Evolutionary conservation across 1,284 basidiomycete species (phyloP).

Genomic region (Pseudozyma hubeiensis): DNA sequence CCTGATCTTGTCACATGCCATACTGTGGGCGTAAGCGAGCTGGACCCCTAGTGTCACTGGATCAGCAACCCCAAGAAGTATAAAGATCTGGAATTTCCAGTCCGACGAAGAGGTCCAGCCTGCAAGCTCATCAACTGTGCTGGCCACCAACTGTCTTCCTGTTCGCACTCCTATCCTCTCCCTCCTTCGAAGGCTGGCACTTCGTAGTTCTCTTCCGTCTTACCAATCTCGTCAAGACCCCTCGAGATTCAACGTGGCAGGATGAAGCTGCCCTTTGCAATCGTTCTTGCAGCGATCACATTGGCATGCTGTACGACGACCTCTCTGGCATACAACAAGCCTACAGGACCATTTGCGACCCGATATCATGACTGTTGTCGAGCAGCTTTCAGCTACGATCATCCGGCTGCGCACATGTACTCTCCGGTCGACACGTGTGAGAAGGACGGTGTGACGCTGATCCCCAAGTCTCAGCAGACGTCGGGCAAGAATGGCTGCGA

Average conservation of each 20-base stretch:
- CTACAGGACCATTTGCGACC: slow-evolving; percentile 28
- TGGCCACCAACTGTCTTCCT: background rate
- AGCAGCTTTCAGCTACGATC: slow-evolving; percentile 8
- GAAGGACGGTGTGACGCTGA: slow-evolving; percentile 31
- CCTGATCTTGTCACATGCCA: background rate
- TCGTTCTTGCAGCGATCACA: slow-evolving; percentile 16
- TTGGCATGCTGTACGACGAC: slow-evolving; percentile 9
- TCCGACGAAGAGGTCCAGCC: background rate
- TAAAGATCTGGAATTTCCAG: no score
- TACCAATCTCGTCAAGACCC: background rate
- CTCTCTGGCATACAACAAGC: slow-evolving; percentile 4
- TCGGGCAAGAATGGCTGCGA: slow-evolving; percentile 25
- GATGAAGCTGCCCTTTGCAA: background rate
- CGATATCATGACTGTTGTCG: slow-evolving; percentile 37
- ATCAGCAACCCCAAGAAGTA: no score
- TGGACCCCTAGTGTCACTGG: no score
- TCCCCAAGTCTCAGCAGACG: background rate
- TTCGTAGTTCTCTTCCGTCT: background rate
- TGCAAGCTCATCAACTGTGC: slow-evolving; percentile 6
- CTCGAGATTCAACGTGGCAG: slow-evolving; percentile 8
- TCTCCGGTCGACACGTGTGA: slow-evolving; percentile 28
- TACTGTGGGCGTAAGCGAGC: no score
- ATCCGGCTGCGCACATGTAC: background rate
- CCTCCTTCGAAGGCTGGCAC: slow-evolving; percentile 3
- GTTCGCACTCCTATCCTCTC: background rate